A percentile compares a stretch with the other conserved stretches of the same genome.
Evolutionary conservation across 2,329 filamentous ascomycete species (phyloP).

Genomic region (Metarhizium humberi): DNA sequence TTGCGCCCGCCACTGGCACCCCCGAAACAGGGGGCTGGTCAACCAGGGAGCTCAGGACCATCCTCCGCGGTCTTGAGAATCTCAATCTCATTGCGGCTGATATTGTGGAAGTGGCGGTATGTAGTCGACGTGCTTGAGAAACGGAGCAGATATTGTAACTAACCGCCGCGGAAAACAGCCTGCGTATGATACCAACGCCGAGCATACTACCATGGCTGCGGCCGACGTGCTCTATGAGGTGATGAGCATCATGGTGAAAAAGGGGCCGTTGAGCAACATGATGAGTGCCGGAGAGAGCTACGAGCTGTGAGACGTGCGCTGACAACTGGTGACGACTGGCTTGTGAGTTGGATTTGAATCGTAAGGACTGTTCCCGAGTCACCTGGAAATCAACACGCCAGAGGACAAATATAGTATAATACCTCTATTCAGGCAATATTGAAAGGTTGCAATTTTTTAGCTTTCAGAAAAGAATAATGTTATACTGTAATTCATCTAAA

Average conservation of each 20-base stretch:
- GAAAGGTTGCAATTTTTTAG: background rate
- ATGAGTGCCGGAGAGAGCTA: background rate
- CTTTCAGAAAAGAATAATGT: constrained; percentile 17
- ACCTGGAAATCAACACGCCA: too few relatives aligned
- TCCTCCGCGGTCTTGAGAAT: constrained; percentile 66
- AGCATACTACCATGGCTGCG: constrained; percentile 69
- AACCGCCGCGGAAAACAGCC: constrained; percentile 29
- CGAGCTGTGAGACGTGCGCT: background rate
- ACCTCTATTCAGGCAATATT: too few relatives aligned
- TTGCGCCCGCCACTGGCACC: constrained; percentile 55
- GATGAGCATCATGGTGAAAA: constrained; percentile 13
- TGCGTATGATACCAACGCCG: constrained; percentile 67
- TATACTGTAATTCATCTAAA: constrained; percentile 16
- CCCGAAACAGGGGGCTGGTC: constrained; percentile 84
- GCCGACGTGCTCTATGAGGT: constrained; percentile 55
- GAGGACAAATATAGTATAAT: too few relatives aligned
- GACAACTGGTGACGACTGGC: too few relatives aligned
- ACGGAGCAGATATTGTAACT: background rate
- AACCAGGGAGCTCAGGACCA: constrained; percentile 69
- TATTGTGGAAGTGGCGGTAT: constrained; percentile 65
- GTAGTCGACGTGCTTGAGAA: background rate
- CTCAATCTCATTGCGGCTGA: constrained; percentile 78
- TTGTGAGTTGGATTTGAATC: too few relatives aligned
- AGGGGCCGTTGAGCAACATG: background rate
- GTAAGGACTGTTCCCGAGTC: too few relatives aligned